Evolutionary conservation across 2,329 filamentous ascomycete species (phyloP), one percentile per base, ranked within the genome.

Genomic region (Septoria linicola): DNA sequence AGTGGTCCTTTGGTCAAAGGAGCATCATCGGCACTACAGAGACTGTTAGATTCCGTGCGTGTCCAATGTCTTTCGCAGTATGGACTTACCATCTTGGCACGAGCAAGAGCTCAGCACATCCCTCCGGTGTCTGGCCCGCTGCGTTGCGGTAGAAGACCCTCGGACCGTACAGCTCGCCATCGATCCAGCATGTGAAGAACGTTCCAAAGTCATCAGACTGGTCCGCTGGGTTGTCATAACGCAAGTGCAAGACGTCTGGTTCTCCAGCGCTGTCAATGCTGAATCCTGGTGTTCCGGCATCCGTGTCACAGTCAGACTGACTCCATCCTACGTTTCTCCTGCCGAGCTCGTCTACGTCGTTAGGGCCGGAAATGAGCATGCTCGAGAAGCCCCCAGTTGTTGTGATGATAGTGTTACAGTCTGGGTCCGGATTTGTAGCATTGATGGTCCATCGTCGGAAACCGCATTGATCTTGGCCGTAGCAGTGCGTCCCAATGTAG

Each of bases 31-130:
- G 31, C n/a, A n/a, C 31, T 34, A 34, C 31, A 30, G 14, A 13
- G 11, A 4, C n/a, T 34, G 31, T 34, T n/a, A 34, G 31, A 5
- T 6, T 34, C 31, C 14, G 31, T n/a, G 5, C 31, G 6, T 13
- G n/a, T 34, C 31, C 14, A 34, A 13, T 13, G 14, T 13, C n/a
- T n/a, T n/a, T n/a, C n/a, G n/a, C 5, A 34, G 31, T 13, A 13
- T 16, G 20, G 10, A 36, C 43, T 37, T 19, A 46, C 43, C 51
- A 49, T 32, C 51, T 54, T 7, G 51, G 45, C 19, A 54, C 51
- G 10, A 54, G 39, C 41, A 46, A 31, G 14, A 54, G 17, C 19
- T 53, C 51, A 34, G 45, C 51, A 49, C 51, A 53, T 8, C 51
- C 51, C 2, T 46, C 35, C 19, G 45, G 51, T 14, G 45, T 53